Evolutionary conservation across 352 stramenopile species (phyloP), one percentile per base, ranked within the genome.

Genomic region (Globisporangium solare): DNA sequence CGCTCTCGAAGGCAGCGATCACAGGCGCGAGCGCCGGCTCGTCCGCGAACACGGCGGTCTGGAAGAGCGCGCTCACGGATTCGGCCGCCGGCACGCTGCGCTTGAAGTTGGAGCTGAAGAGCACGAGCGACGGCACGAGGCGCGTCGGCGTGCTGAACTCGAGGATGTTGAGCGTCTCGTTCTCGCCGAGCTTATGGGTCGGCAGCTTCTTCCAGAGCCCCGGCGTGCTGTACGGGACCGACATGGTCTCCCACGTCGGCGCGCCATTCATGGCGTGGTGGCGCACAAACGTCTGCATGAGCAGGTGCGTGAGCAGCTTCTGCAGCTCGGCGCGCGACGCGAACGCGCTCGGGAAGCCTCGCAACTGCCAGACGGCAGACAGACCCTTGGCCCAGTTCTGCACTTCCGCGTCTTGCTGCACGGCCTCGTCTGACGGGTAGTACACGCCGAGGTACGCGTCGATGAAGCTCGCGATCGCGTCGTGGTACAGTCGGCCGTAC

Each of bases 251-350:
- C 74, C 72, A 85, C 21, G 64, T 76, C 46, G 66, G 58, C 22
- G 69, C 49, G 37, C 72, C 72, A 54, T 80, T 83, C 74, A 80
- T 82, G n/a, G 65, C 65, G 63, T 85, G 72, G 57, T 82, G 74
- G 39, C 71, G 69, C 31, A 82, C 67, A n/a, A 64, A 54, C 13
- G 56, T 64, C 51, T 78, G 64, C 51, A 73, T 80, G n/a, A 76
- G 51, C 13, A 81, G 54, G 35, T 72, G 56, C 18, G 67, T 54
- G 15, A 81, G 22, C 2, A 79, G 56, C 17, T 70, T 51, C 18
- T 21, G 17, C 39, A 63, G 21, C 41, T 43, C 50, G 12, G 63
- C 49, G 17, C 21, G 46, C 1, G 39, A 46, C 20, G 18, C 50
- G 47, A 70, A 70, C 1, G 20, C 22, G 11, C 13, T 27, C 0